Evolutionary conservation across 495 filamentous ascomycete species (phyloP), one percentile per base, ranked within the genome.

Genomic region (Annulohypoxylon moriforme): DNA sequence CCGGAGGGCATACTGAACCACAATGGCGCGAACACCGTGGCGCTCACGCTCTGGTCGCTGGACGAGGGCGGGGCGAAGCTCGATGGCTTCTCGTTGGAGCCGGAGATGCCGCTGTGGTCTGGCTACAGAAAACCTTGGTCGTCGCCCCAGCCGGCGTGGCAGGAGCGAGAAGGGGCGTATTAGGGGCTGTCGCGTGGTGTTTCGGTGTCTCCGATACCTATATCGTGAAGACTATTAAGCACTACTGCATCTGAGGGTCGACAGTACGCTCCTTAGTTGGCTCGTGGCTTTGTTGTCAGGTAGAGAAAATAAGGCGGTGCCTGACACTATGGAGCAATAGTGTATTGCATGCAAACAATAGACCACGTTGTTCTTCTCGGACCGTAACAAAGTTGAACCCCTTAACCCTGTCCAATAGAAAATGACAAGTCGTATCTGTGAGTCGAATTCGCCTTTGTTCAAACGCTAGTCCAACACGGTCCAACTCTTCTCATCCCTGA

Each of bases 1-100:
- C 89, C 91, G 0, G 83, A 90, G 79, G 90, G 89, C 24, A 87
- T 92, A 29, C 72, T 92, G 36, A 86, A 92, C 69, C 88, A 91
- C 72, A 81, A 81, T 7, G 90, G 89, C 1, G 80, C 80, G 44
- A 92, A 92, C 63, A 88, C 82, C 69, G 56, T 92, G 13, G 89
- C 84, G 0, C 68, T 93, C 59, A 86, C 81, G 38, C 65, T 92
- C 22, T 92, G 90, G 90, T 86, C 87, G 16, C 80, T 90, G 67
- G 85, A 89, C 33, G 64, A 77, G 5, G 77, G 75, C 33, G 90
- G 88, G 9, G 89, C 87, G 16, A 87, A 84, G 70, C 61, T 92
- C 29, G 79, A 82, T 20, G 81, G 83, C 58, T 75, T 91, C 22
- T 83, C 86, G 65, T 76, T 91, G 73, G 77, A 79, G 22, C 75